Evolutionary conservation across 2,329 filamentous ascomycete species (phyloP).

Genomic region (Pseudophaeomoniella oleicola): DNA sequence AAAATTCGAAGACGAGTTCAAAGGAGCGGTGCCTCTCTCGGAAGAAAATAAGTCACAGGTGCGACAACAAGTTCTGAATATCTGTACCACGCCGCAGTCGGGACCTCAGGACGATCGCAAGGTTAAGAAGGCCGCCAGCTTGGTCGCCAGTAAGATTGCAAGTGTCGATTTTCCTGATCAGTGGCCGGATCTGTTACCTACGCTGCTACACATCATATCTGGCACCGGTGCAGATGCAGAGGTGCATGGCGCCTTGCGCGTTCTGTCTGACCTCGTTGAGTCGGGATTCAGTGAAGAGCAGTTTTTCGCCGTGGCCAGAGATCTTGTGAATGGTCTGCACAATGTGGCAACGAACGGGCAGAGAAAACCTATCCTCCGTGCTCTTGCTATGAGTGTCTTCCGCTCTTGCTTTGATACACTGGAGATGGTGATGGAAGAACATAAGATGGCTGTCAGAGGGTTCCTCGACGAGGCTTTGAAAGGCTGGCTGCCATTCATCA

Average conservation of each 20-base stretch:
- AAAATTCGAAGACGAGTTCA: conserved; percentile 52
- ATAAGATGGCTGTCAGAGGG: conserved; percentile 68
- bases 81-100: conserved; percentile 57
- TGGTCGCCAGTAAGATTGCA: conserved; percentile 85
- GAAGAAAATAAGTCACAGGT: conserved; percentile 62
- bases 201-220: conserved; percentile 57
- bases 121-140: conserved; percentile 79
- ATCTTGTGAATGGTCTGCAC: conserved; percentile 73
- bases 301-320: conserved; percentile 78
- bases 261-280: conserved; percentile 79
- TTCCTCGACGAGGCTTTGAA: conserved; percentile 79
- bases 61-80: conserved; percentile 57
- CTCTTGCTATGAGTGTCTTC: conserved; percentile 81
- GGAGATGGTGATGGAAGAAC: conserved; percentile 91
- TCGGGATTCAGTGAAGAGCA: conserved; percentile 88
- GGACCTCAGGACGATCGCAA: conserved; percentile 49
- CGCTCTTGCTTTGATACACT: conserved; percentile 84
- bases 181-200: conserved; percentile 80
- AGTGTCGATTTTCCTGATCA: conserved; percentile 84
- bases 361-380: conserved; percentile 62
- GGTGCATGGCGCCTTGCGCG: conserved; percentile 76
- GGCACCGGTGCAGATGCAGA: conserved; percentile 53
- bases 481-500: conserved; percentile 83
- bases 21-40: conserved; percentile 51
- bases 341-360: conserved; percentile 63